Conservation (phyloP, 1,284 basidiomycete species). For the Neonothopanus nambi region DNA sequence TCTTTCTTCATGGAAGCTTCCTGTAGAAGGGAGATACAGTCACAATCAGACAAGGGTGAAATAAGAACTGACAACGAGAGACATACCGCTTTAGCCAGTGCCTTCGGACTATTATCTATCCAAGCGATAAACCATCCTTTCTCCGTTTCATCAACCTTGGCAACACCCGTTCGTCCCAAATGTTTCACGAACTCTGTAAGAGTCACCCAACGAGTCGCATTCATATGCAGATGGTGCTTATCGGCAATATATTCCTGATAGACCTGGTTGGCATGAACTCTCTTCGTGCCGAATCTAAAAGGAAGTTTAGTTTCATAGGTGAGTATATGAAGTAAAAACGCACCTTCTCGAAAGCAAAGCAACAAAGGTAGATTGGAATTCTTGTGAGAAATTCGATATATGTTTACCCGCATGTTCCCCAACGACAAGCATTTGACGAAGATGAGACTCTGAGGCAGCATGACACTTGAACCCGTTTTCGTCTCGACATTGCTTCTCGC, state of each 20-base stretch:
- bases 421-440: slow-evolving; percentile 95
- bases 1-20: slow-evolving; percentile 93
- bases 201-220: slow-evolving; percentile 96
- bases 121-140: slow-evolving; percentile 97
- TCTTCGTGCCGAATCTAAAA: slow-evolving; percentile 86
- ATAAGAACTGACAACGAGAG: slow-evolving; percentile 4
- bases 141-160: slow-evolving; percentile 95
- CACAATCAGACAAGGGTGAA: slow-evolving; percentile 5
- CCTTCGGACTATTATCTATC: slow-evolving; percentile 95
- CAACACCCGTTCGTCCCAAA: slow-evolving; percentile 86
- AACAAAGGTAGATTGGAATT: slow-evolving; percentile 94
- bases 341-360: slow-evolving; percentile 81
- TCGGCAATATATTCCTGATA: slow-evolving; percentile 99
- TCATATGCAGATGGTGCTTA: slow-evolving; percentile 97
- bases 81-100: slow-evolving; percentile 84
- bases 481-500: slow-evolving; percentile 94
- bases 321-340: background rate
- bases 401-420: slow-evolving; percentile 91
- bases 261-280: slow-evolving; percentile 91
- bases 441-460: slow-evolving; percentile 82
- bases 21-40: slow-evolving; percentile 38
- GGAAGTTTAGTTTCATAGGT: background rate
- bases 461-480: slow-evolving; percentile 98
- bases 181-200: slow-evolving; percentile 93
- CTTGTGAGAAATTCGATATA: slow-evolving; percentile 86